A percentile compares a stretch with the other conserved stretches of the same genome.
Conservation (phyloP, 257 asterid species). For the Penstemon eatonii region DNA sequence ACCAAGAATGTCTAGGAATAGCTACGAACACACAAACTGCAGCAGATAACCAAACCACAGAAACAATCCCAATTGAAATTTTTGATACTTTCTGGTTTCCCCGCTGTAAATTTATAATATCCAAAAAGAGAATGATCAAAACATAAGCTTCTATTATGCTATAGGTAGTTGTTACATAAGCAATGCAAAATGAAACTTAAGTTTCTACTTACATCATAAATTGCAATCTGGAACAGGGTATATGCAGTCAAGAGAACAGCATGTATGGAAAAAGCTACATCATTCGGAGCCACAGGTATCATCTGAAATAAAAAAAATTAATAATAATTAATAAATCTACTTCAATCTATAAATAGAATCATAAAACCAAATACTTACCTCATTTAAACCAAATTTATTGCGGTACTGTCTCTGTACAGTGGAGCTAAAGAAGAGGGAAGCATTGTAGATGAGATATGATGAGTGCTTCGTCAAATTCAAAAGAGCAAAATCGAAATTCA, state of each 20-base stretch:
- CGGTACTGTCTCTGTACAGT: constrained; percentile 75
- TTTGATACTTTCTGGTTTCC: constrained; percentile 81
- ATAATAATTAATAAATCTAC: constrained; percentile 13
- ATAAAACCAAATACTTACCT: constrained; percentile 40
- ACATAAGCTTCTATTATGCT: too few relatives aligned
- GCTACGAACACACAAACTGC: constrained; percentile 70
- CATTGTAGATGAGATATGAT: constrained; percentile 86
- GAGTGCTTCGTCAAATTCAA: constrained; percentile 90
- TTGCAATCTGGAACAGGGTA: constrained; percentile 71
- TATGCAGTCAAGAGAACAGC: constrained; percentile 77
- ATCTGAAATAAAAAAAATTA: constrained; percentile 53
- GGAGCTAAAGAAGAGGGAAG: constrained; percentile 79
- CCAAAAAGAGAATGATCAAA: background rate
- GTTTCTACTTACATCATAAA: constrained; percentile 55
- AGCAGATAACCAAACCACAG: constrained; percentile 61
- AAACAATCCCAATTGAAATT: constrained; percentile 43
- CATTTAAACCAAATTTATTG: constrained; percentile 54
- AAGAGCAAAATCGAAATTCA: constrained; percentile 83
- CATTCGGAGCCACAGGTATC: constrained; percentile 97
- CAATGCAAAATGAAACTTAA: too few relatives aligned
- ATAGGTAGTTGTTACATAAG: too few relatives aligned
- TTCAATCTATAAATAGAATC: background rate
- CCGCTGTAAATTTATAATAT: constrained; percentile 48
- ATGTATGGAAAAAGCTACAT: constrained; percentile 90
- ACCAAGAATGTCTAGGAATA: constrained; percentile 78